phyloP scores from a whole-genome alignment of 768 basidiomycete species.

The Infundibulicybe gibba region DNA sequence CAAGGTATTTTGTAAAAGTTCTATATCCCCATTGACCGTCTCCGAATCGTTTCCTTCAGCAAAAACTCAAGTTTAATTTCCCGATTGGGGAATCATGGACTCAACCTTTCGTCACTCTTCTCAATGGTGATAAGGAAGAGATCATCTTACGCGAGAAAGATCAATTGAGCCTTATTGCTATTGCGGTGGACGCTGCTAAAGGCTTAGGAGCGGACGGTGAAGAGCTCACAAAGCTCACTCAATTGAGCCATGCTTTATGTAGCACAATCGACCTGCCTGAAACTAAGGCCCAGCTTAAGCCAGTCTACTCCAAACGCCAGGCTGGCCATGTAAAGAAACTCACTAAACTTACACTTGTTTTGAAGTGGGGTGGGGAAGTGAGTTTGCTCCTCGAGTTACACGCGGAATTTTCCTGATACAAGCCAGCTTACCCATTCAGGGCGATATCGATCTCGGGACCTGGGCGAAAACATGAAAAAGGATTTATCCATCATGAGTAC shows the following conservation, averaged over 20 bases:
- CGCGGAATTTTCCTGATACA: too few species aligned
- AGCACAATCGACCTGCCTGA: constrained; percentile 96
- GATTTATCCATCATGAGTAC: constrained; percentile 98
- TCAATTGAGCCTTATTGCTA: constrained; percentile 79
- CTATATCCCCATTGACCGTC: too few species aligned
- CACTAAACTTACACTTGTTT: constrained; percentile 90
- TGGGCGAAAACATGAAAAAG: constrained; percentile 91
- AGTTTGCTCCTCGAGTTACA: constrained; percentile 7
- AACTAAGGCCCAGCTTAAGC: constrained; percentile 97
- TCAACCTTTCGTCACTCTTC: constrained; percentile 83
- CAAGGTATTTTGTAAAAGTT: constrained; percentile 49
- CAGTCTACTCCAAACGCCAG: constrained; percentile 83
- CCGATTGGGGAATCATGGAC: constrained; percentile 93
- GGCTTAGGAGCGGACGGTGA: constrained; percentile 79
- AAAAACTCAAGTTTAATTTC: constrained; percentile 76
- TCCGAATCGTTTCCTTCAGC: constrained; percentile 27
- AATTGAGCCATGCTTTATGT: constrained; percentile 83
- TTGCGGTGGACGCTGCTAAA: constrained; percentile 86
- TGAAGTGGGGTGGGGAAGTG: constrained; percentile 98
- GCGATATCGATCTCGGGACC: constrained; percentile 91
- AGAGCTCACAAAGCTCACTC: constrained; percentile 79
- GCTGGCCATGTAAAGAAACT: constrained; percentile 67
- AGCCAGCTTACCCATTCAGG: constrained; percentile 93
- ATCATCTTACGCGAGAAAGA: constrained; percentile 91
- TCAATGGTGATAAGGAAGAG: constrained; percentile 92